Percentiles rank a stretch among this genome's conserved stretches.
Evolutionary conservation across 257 asterid genomes (phyloP).

Genomic region (Scutellaria barbata): DNA sequence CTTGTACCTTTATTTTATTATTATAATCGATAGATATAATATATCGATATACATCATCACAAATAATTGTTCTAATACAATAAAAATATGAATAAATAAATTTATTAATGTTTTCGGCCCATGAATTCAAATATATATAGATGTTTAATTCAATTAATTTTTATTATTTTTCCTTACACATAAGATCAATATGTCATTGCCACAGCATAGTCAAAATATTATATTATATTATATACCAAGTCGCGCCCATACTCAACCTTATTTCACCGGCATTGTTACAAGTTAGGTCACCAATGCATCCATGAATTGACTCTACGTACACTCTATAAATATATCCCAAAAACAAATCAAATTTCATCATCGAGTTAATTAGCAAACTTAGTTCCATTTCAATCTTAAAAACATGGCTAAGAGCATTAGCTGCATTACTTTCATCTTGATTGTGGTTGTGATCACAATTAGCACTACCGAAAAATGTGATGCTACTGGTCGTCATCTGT

Average conservation of each 20-base stretch:
- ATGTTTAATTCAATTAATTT: no score
- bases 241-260: conserved; percentile 33
- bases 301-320: no score
- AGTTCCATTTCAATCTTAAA: not conserved
- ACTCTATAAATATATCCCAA: conserved; percentile 20
- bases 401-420: conserved; percentile 33
- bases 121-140: no score
- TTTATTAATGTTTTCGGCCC: no score
- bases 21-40: no score
- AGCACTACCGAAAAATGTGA: conserved; percentile 30
- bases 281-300: conserved; percentile 22
- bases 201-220: no score
- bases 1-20: no score
- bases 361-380: not conserved
- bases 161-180: no score
- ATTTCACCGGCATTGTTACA: conserved; percentile 26
- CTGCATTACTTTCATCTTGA: conserved; percentile 25
- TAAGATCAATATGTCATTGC: no score
- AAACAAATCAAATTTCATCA: conserved; percentile 10
- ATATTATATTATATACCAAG: not conserved
- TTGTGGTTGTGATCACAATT: conserved; percentile 25
- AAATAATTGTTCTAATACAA: no score
- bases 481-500: conserved; percentile 35
- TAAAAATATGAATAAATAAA: no score
- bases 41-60: no score